Base-by-base conservation (phyloP, 441 rosid genomes). In the Gossypium davidsonii region DNA sequence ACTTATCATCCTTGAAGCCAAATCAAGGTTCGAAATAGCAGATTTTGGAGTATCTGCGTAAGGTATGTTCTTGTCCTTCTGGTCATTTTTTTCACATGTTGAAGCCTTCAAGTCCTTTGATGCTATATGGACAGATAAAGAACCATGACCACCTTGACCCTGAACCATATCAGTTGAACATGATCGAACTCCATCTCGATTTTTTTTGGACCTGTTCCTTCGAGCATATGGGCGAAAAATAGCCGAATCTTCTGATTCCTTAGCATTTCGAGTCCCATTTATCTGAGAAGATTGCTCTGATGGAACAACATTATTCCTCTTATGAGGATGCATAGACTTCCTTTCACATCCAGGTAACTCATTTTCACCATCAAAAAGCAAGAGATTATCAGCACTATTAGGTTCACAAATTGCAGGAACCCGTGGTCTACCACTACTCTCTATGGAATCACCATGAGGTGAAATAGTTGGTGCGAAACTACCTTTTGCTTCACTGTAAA, bases 161-260 rank as follows among this genome's bases (percentile, higher is more conserved):
- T 89, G 96, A 80, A 73, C 80, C 67, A 86, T 73, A 72, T 91
- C 98, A 44, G 82, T 85, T 42, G 97, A 88, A 85, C 90, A 84
- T 69, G 93, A 87, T 75, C 92, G 89, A 61, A 86, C 86, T 76
- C 86, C 85, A 82, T 96, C 99, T 73, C 98, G 92, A 72, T 86
- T 94, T 37, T 84, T 81, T 80, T 87, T 87, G 60, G 99, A 87
- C 87, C 99, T 87, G 76, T 96, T 86, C 81, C 99, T 91, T 74
- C 99, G 87, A 80, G 98, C 97, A 89, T 96, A 96, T 10, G 98
- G 95, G 31, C 97, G 98, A 75, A 96, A 85, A 80, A 90, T 87
- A 69, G 97, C 95, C 68, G 97, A 91, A 87, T 96, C 99, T 85
- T 93, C 99, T 46, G 95, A 83, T 71, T 92, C 98, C 83, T 88